Conservation (phyloP, 257 asterid species). For the Solanum gracilifrons region DNA sequence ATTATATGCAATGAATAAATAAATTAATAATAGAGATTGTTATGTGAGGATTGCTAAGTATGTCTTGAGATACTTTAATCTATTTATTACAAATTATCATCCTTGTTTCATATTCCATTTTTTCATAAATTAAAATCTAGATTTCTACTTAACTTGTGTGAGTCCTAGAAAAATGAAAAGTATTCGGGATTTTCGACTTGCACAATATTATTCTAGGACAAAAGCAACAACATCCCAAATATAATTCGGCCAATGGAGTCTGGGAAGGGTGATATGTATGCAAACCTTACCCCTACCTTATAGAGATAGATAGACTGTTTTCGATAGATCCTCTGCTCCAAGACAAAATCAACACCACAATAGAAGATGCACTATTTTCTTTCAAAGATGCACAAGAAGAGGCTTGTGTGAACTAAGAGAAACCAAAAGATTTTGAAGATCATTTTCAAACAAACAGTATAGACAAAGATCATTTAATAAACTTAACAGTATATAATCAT, state of each 20-base stretch:
- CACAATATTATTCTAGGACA: background rate
- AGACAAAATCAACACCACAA: background rate
- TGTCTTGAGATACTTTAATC: background rate
- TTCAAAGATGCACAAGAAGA: background rate
- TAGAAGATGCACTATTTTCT: background rate
- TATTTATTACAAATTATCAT: background rate
- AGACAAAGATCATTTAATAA: background rate
- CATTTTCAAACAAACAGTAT: background rate
- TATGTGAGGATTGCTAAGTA: background rate
- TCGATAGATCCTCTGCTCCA: background rate
- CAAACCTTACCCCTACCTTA: background rate
- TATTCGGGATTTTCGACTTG: background rate
- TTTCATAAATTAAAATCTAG: background rate
- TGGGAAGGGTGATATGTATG: accelerated
- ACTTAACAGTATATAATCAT: background rate
- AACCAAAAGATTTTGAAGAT: background rate
- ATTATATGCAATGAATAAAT: background rate
- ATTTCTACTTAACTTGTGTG: background rate
- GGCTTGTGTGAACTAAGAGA: background rate
- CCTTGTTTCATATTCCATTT: background rate
- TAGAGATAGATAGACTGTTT: background rate
- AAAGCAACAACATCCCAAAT: background rate
- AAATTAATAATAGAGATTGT: background rate
- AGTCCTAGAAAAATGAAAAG: background rate
- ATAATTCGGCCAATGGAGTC: background rate